Percentiles rank a stretch among this genome's conserved stretches.
Evolutionary conservation across 2,329 filamentous ascomycete species (phyloP).

Genomic region (Lasiodiplodia sp.): DNA sequence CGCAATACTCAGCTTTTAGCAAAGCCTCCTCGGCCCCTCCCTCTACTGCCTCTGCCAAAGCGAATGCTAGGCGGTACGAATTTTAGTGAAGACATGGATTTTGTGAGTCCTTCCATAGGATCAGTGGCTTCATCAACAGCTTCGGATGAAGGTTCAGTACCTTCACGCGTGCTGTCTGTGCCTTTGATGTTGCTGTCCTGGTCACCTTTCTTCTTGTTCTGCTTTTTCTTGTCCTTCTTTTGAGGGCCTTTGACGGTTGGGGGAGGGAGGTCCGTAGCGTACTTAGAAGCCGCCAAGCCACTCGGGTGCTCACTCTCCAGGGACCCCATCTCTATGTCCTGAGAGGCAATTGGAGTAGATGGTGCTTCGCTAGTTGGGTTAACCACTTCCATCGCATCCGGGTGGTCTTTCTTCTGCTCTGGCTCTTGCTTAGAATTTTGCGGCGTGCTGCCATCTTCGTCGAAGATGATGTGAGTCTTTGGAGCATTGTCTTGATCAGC

Average conservation of each 20-base stretch:
- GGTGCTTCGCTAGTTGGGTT: background rate
- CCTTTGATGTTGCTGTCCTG: background rate
- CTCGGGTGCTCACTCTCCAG: background rate
- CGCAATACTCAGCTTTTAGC: slow-evolving; percentile 14
- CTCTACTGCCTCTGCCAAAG: slow-evolving; percentile 62
- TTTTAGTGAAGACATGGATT: slow-evolving; percentile 73
- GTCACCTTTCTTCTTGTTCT: background rate
- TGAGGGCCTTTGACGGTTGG: background rate
- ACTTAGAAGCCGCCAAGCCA: background rate
- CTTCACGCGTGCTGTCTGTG: background rate
- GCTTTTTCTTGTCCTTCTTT: background rate
- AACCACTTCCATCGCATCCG: background rate
- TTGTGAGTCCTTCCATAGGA: slow-evolving; percentile 69
- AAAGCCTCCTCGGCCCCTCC: slow-evolving; percentile 17
- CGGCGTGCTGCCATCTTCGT: slow-evolving; percentile 1
- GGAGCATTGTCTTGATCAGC: background rate
- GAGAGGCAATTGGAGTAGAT: background rate
- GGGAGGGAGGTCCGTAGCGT: background rate
- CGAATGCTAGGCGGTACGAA: slow-evolving; percentile 73
- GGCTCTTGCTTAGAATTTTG: background rate
- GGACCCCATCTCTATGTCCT: slow-evolving; percentile 5
- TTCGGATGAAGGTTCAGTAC: slow-evolving; percentile 24
- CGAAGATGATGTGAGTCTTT: slow-evolving; percentile 15
- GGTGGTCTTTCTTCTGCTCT: background rate
- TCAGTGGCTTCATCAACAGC: slow-evolving; percentile 38